Conservation (phyloP, 1,284 basidiomycete species). For the Inonotus hispidus region DNA sequence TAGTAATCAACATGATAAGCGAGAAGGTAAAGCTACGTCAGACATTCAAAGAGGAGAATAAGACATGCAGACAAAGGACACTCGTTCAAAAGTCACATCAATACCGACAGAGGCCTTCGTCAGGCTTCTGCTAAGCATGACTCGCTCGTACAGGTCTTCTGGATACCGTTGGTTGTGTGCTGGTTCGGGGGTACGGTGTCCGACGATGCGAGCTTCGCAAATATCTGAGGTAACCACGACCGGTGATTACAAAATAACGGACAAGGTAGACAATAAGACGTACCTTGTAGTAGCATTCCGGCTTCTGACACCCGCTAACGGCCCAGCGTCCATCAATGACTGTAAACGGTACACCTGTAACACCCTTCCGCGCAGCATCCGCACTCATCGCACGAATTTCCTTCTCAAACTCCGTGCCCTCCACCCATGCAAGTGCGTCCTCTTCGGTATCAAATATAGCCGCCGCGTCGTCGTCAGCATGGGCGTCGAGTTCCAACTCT, state of each 20-base stretch:
- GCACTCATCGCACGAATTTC: constrained; percentile 67
- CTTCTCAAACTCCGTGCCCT: constrained; percentile 59
- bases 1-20: background rate
- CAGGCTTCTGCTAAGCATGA: background rate
- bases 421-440: constrained; percentile 29
- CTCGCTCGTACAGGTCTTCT: background rate
- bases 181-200: background rate
- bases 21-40: background rate
- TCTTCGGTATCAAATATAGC: constrained; percentile 10
- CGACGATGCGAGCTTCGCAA: constrained; percentile 11
- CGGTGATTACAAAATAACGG: background rate
- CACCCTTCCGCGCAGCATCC: constrained; percentile 62
- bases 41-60: background rate
- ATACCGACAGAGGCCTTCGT: background rate
- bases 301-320: constrained; percentile 66
- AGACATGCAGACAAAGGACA: background rate
- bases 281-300: constrained; percentile 69
- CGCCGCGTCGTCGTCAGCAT: constrained; percentile 5
- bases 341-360: constrained; percentile 76
- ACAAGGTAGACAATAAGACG: constrained; percentile 18
- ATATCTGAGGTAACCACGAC: constrained; percentile 1
- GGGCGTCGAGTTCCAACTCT: background rate
- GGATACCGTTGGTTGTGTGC: background rate
- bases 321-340: constrained; percentile 79
- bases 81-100: background rate